Evolutionary conservation across 345 rosid genomes (phyloP), one percentile per base, ranked within the genome.

Genomic region (Eucalyptus polyanthemos): DNA sequence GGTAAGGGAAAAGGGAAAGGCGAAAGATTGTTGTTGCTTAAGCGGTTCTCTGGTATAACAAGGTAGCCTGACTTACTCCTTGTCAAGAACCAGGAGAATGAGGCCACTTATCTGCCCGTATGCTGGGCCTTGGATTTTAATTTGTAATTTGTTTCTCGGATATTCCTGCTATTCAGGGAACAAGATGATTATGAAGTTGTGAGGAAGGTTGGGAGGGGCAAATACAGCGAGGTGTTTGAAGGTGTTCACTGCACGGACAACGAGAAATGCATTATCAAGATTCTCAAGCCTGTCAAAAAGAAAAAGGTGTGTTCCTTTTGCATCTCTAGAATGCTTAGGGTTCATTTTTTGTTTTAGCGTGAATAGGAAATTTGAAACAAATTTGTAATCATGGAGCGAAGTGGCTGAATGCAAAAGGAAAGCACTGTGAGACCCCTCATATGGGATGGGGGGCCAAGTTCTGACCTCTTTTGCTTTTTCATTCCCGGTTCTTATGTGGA

Each of bases 281-380:
- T 98, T 90, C 96, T 98, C 88, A 97, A 98, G 91, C 99, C 99
- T 27, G 99, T 97, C 88, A 97, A 97, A 95, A 98, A 98, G 97
- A 98, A 98, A 94, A 98, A 98, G 98, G 99, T 95, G 87, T 88
- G 93, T 89, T 44, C 37, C 42, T 76, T 40, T 40, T 76, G 83
- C 47, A 40, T 76, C 83, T 76, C 47, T 40, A 76, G 2, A 25
- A 86, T 17, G 34, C 15, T 60, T 42, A 9, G 27, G 24, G 50
- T 87, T 53, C 19, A 27, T 34, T 16, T 8, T 45, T 62, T 50
- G 22, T 89, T 87, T 40, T 37, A 6, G 47, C 47, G 15, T 76
- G 47, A 47, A 40, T 76, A 40, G 29, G 47, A 76, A 76, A 76
- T 76, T 19, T 21, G 47, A 19, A 76, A 37, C 14, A 11, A 37